Base-by-base conservation (phyloP, 1,284 basidiomycete genomes). In the Naganishia liquefaciens region DNA sequence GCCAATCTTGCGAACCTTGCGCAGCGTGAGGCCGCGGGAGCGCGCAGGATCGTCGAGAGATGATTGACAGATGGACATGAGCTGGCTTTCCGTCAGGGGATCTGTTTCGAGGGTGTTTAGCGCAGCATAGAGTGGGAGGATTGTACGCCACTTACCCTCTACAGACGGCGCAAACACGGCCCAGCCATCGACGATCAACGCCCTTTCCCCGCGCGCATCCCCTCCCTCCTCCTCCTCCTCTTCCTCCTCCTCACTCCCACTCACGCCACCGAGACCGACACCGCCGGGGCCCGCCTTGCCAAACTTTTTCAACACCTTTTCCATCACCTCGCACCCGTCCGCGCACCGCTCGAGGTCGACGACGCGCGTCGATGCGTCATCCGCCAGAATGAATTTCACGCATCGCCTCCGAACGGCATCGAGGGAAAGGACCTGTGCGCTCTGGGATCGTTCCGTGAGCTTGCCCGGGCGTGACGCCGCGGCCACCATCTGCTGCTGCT, bases 271-370 rank as follows among this genome's bases (percentile, higher is more conserved):
- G 47, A 9, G 49, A 49, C 57, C 11, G 66, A 76, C 81, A 44
- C 23, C 47, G 28, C 54, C 28, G 67, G 37, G 71, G 82, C 83
- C 3, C 73, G 80, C 27, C 76, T 92, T 93, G 57, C 86, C 86
- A 72, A 93, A 90, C 77, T 97, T 97, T 75, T 86, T 89, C 66
- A 97, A 80, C 0, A 90, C 92, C 69, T 87, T 86, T 70, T 91
- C 89, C 54, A 96, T 82, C 1, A 96, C 85, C 71, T 96, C 91
- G 1, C 88, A 83, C 4, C 91, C 92, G 42, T 87, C 87, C 1
- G 82, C 81, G 72, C 89, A 93, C 52, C 88, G 86, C 1, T 86
- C 84, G 13, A 92, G 87, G 73, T 93, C 88, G 67, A 97, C 85
- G 0, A 88, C 89, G 50, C 84, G 84, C 25, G 88, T 87, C 60